Base-by-base conservation (phyloP, 2,329 filamentous ascomycete genomes). In the Thermothelomyces thermophilus region DNA sequence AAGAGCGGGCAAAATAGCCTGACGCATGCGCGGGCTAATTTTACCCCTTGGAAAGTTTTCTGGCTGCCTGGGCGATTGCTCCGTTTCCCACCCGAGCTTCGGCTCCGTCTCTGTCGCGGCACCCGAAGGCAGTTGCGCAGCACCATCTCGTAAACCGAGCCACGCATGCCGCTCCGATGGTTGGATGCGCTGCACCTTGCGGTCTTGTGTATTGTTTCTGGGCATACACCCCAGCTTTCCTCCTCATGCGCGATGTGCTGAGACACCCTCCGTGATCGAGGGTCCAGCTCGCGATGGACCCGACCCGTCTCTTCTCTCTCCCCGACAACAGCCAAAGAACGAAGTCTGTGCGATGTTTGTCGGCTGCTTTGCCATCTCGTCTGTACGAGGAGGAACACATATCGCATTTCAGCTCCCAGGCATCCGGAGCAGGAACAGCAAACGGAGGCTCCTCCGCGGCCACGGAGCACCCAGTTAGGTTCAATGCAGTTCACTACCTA, bases 1-100 rank as follows among this genome's bases (percentile, higher is more conserved):
- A 14, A 30, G 44, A 48, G 20, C 40, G 48, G 51, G 51, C 36
- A 51, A 54, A 54, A 54, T 50, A 43, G 24, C 24, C 24, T n/a
- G 31, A 9, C 30, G 11, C 4, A 7, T 48, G 33, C 13, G 44
- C 13, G 44, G 51, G 51, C 51, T 50, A 54, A 51, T 41, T 54
- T 48, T 50, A 54, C 51, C 51, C n/a, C 34, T 46, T 28, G 24
- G 31, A 7, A 30, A 33, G 17, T 35, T 26, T 4, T 33, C 24
- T 17, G 45, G 28, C 14, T 52, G 45, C 49, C 41, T 52, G 34
- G 40, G 31, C 17, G 16, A 19, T 5, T 26, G n/a, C 19, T 41
- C 4, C 24, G n/a, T 48, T 50, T 50, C 40, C 19, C 48, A 9
- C 24, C 41, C 41, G 33, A 17, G 10, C 39, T 30, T 17, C 9